Percentiles rank a stretch among this genome's conserved stretches.
Conservation (phyloP, 805 yeast genomes). For the Wickerhamiella qilinensis region DNA sequence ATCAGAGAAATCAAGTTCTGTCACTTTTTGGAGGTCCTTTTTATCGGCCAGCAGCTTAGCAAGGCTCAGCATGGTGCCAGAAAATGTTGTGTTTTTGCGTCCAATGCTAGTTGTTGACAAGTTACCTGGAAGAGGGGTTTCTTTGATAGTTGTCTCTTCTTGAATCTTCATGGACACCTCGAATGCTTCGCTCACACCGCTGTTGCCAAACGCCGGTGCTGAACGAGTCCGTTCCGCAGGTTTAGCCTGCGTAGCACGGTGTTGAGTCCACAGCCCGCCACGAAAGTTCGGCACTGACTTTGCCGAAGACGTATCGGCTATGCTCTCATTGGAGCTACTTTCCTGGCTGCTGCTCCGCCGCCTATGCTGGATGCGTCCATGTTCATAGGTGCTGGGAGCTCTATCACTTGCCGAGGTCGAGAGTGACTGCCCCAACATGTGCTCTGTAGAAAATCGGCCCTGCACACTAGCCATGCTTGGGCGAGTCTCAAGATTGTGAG, state of each 20-base stretch:
- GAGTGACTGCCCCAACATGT: not conserved
- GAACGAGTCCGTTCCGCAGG: not conserved
- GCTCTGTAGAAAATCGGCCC: not conserved
- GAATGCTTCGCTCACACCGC: not conserved
- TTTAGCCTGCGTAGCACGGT: not conserved
- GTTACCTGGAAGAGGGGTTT: constrained; percentile 8
- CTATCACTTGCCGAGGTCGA: constrained; percentile 3
- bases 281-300: not conserved
- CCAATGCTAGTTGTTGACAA: constrained; percentile 8
- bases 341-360: not conserved
- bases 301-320: not conserved
- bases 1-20: constrained; percentile 7
- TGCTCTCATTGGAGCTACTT: not conserved
- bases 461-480: constrained; percentile 3
- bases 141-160: not conserved
- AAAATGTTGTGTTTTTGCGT: constrained; percentile 5
- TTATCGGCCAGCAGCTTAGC: constrained; percentile 4
- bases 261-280: not conserved
- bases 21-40: constrained; percentile 4
- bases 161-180: not conserved
- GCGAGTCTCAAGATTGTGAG: not conserved
- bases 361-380: no score
- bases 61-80: constrained; percentile 1
- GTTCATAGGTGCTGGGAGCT: not conserved
- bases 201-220: not conserved